These are phyloP conservation scores for Zoysia matrella DNA, from an alignment of 202 grass and related monocot genomes.

Conservation along the genomic window DNA sequence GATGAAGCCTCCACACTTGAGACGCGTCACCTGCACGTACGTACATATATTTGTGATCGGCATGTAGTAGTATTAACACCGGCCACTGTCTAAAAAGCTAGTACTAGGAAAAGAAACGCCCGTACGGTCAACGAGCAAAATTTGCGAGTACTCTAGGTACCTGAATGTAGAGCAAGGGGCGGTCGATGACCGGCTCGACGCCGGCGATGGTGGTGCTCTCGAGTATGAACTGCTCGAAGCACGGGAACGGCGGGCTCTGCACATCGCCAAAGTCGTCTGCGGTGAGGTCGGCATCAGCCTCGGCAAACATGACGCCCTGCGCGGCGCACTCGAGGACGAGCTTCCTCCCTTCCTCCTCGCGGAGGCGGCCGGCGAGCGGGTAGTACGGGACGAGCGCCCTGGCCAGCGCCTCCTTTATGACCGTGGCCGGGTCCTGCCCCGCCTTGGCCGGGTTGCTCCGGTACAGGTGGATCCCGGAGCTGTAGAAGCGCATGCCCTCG, in stretches of 20 bases:
- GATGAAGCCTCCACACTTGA: slow-evolving; percentile 68
- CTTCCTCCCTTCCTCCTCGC: slow-evolving; percentile 45
- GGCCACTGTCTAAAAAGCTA: too few relatives aligned
- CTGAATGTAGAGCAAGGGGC: slow-evolving; percentile 66
- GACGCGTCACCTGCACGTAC: slow-evolving; percentile 58
- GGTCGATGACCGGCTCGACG: slow-evolving; percentile 41
- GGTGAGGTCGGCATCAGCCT: slow-evolving; percentile 68
- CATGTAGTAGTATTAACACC: too few relatives aligned
- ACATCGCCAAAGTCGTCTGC: slow-evolving; percentile 59
- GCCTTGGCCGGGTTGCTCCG: slow-evolving; percentile 36
- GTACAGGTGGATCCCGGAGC: slow-evolving; percentile 59
- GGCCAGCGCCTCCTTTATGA: slow-evolving; percentile 58
- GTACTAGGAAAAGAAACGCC: neutral
- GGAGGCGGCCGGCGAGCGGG: slow-evolving; percentile 64
- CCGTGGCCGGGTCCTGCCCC: slow-evolving; percentile 38
- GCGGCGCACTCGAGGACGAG: slow-evolving; percentile 72
- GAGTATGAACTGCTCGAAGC: slow-evolving; percentile 56
- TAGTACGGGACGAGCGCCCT: slow-evolving; percentile 71
- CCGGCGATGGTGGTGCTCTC: slow-evolving; percentile 42
- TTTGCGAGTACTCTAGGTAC: neutral
- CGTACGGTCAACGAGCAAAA: neutral
- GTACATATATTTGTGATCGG: too few relatives aligned
- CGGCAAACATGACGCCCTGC: slow-evolving; percentile 68
- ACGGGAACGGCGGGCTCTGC: slow-evolving; percentile 63
- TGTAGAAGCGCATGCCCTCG: slow-evolving; percentile 59